Percentiles rank a stretch among this genome's conserved stretches.
phyloP scores from a whole-genome alignment of 169 alveolate genomes.

The Toxoplasma gondii region DNA sequence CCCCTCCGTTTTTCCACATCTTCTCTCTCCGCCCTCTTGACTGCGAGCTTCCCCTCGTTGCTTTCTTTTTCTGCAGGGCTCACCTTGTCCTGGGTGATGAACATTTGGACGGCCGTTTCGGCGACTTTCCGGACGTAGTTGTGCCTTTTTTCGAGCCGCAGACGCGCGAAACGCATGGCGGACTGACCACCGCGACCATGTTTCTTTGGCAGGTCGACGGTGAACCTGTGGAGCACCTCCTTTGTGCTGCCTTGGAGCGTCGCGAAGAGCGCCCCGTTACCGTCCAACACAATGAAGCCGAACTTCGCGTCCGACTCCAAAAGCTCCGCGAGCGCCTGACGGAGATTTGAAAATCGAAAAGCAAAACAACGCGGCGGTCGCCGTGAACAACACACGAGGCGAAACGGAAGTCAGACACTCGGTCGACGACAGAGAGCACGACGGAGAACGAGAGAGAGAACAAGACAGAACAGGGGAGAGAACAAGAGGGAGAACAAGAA shows the following conservation, averaged over 20 bases:
- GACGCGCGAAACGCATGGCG: conserved; percentile 99
- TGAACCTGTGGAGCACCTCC: conserved; percentile 86
- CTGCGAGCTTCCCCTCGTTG: neutral
- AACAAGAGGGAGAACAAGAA: neutral
- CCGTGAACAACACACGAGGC: neutral
- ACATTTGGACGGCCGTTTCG: conserved; percentile 95
- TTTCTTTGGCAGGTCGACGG: conserved; percentile 98
- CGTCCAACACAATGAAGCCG: conserved; percentile 98
- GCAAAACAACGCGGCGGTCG: neutral
- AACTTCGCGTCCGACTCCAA: conserved; percentile 95
- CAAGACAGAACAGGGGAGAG: neutral
- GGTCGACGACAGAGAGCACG: neutral
- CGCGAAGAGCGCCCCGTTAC: conserved; percentile 97
- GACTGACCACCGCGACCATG: conserved; percentile 99
- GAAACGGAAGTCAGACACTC: neutral
- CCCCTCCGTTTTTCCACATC: no score
- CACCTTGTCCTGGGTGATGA: conserved; percentile 95
- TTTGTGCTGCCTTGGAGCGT: conserved; percentile 93
- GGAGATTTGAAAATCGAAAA: no score
- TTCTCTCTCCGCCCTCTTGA: no score
- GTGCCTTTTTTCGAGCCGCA: conserved; percentile 98
- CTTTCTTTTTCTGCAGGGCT: conserved; percentile 69
- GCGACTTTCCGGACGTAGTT: conserved; percentile 98
- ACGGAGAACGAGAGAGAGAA: neutral
- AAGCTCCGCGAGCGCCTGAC: conserved; percentile 80